A percentile compares a stretch with the other conserved stretches of the same genome.
phyloP scores from a whole-genome alignment of 1,139 yeast species.

The Hyphopichia buzzinii region DNA sequence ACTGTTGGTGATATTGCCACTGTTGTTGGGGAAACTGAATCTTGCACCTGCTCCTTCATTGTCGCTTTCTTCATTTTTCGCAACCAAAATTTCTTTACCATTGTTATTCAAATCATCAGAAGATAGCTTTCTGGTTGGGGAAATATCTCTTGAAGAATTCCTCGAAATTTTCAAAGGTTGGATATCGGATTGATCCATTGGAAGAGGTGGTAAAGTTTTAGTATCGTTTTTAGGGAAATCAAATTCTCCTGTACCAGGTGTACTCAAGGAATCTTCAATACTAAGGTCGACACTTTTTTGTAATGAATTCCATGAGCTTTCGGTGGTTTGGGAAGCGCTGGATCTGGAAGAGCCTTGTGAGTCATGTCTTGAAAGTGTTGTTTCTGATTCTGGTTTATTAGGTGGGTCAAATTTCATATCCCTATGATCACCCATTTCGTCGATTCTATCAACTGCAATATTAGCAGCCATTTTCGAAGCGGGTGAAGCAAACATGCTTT shows the following conservation, averaged over 20 bases:
- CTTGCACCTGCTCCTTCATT: slow-evolving; percentile 35
- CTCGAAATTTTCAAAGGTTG: slow-evolving; percentile 4
- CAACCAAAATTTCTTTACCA: background rate
- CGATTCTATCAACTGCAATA: background rate
- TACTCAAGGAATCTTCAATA: slow-evolving; percentile 9
- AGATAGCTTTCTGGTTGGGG: background rate
- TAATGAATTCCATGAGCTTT: slow-evolving; percentile 33
- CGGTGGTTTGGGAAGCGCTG: slow-evolving; percentile 1
- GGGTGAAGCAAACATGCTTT: background rate
- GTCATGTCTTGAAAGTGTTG: background rate
- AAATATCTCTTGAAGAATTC: slow-evolving; percentile 1
- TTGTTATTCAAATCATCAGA: background rate
- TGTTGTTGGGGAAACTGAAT: slow-evolving; percentile 41
- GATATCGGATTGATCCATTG: background rate
- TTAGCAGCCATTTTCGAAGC: background rate
- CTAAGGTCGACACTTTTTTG: slow-evolving; percentile 34
- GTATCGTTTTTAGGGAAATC: background rate
- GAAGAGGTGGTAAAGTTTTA: slow-evolving; percentile 2
- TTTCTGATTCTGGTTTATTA: background rate
- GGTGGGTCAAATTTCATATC: background rate
- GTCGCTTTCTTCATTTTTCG: slow-evolving; percentile 15
- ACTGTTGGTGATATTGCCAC: slow-evolving; percentile 33
- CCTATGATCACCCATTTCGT: background rate
- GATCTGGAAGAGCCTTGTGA: slow-evolving; percentile 4
- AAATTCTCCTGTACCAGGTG: slow-evolving; percentile 3